Base-by-base conservation (phyloP, 2,329 filamentous ascomycete species). In the Moelleriella libera region DNA sequence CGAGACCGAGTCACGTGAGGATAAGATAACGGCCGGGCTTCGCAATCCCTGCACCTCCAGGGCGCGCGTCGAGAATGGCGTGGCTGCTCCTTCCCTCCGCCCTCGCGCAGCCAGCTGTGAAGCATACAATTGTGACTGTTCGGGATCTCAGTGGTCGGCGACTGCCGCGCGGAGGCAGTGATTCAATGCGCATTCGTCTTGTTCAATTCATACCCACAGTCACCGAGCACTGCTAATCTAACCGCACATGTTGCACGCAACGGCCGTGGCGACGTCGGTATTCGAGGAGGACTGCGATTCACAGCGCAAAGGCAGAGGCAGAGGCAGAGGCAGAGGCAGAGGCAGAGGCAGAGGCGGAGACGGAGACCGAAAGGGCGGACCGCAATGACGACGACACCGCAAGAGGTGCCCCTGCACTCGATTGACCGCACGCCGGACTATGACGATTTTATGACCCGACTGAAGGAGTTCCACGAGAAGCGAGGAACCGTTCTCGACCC, bases 401-500 rank as follows among this genome's bases (percentile, higher is more conserved):
- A 60, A 51, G 66, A 69, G 47, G 58, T 63, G 49, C 61, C 62
- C 45, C 53, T 60, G 54, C 68, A 70, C 57, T 50, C 59, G 47
- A 77, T 82, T 63, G 75, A 80, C 47, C 71, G 73, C 49, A 81
- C 77, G 3, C 68, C 76, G 45, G 86, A 92, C 66, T 88, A 88
- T 65, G 76, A 83, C 48, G 80, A 85, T 42, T 94, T 94, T 63
- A 84, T 94, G 59, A 71, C 76, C 55, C 80, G 82, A 58, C 68
- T 94, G 48, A 75, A 72, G 45, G 78, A 72, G 44, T 94, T 87
- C 60, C 87, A 94, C 64, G 74, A 82, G 56, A 79, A 86, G 63
- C 78, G 88, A 66, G 87, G 87, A 47, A 94, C 86, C 6, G 68
- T 72, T 49, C 80, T 94, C 55, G 88, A 94, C 51, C 74, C 82